A percentile compares a stretch with the other conserved stretches of the same genome.
phyloP scores from a whole-genome alignment of 331 rosid species.

The Acacia concinna region DNA sequence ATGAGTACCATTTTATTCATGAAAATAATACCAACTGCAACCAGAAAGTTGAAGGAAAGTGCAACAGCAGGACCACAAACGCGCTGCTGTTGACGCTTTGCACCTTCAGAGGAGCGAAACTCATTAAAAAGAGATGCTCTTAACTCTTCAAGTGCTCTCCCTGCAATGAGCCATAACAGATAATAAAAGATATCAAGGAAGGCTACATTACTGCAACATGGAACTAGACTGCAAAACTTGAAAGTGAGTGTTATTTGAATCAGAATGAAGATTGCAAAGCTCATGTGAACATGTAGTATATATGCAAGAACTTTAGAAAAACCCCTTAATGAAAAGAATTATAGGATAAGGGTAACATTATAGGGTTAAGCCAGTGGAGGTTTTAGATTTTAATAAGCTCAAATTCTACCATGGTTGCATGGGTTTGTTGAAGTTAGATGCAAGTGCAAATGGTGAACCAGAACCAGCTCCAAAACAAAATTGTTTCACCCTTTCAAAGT shows the following conservation, averaged over 20 bases:
- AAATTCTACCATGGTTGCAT: not conserved
- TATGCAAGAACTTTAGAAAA: not conserved
- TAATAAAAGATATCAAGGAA: not conserved
- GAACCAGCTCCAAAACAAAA: not conserved
- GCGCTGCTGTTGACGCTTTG: slow-evolving; percentile 75
- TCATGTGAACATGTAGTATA: not conserved
- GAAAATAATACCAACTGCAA: slow-evolving; percentile 89
- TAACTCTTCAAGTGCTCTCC: slow-evolving; percentile 79
- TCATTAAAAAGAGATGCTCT: slow-evolving; percentile 71
- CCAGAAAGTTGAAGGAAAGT: slow-evolving; percentile 88
- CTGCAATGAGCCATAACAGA: slow-evolving; percentile 40
- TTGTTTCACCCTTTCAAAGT: not conserved
- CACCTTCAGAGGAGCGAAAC: slow-evolving; percentile 69
- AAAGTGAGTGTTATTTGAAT: not conserved
- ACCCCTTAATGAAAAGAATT: not conserved
- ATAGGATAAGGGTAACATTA: not conserved
- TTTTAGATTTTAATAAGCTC: not conserved
- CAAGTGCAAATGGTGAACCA: not conserved
- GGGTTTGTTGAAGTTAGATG: slow-evolving; percentile 5
- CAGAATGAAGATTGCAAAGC: not conserved
- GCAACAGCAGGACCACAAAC: slow-evolving; percentile 75
- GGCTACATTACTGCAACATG: slow-evolving; percentile 12
- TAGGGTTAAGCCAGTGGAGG: not conserved
- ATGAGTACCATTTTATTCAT: slow-evolving; percentile 78
- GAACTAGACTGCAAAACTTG: not conserved